Conservation (phyloP, 108 stramenopile genomes). For the Fistulifera pelliculosa region DNA sequence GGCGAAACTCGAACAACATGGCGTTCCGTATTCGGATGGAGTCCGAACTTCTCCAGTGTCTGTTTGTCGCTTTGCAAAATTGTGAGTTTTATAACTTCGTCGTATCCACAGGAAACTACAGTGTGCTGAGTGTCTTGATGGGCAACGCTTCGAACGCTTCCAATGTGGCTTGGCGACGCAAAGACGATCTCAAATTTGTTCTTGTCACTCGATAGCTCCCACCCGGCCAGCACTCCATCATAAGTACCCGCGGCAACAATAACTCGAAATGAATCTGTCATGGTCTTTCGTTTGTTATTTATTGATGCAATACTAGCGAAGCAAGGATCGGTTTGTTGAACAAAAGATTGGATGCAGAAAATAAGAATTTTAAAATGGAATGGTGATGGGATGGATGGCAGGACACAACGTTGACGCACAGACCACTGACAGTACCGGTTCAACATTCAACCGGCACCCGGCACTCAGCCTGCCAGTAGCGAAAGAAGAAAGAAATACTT, state of each 20-base stretch:
- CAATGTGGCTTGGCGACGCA: constrained; percentile 74
- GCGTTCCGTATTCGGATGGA: constrained; percentile 70
- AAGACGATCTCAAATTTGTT: constrained; percentile 52
- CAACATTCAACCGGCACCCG: too few species aligned
- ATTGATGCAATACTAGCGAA: too few species aligned
- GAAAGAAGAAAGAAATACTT: too few species aligned
- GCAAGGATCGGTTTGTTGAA: too few species aligned
- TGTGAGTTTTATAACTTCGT: constrained; percentile 65
- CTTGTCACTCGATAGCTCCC: constrained; percentile 40
- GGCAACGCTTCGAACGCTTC: constrained; percentile 59
- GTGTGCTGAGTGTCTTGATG: constrained; percentile 40
- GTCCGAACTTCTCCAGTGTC: constrained; percentile 68
- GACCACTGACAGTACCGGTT: too few species aligned
- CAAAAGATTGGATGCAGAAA: too few species aligned
- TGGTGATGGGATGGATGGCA: too few species aligned
- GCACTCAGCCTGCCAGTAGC: too few species aligned
- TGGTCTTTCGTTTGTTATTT: too few species aligned
- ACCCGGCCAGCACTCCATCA: constrained; percentile 85
- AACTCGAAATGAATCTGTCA: too few species aligned
- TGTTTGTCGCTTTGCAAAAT: constrained; percentile 40
- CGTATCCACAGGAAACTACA: constrained; percentile 67
- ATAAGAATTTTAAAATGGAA: too few species aligned
- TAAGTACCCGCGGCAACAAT: constrained; percentile 64
- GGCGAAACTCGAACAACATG: constrained; percentile 21
- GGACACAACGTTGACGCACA: too few species aligned